Evolutionary conservation across 306 rosid genomes (phyloP).

Genomic region (Vigna radiata): DNA sequence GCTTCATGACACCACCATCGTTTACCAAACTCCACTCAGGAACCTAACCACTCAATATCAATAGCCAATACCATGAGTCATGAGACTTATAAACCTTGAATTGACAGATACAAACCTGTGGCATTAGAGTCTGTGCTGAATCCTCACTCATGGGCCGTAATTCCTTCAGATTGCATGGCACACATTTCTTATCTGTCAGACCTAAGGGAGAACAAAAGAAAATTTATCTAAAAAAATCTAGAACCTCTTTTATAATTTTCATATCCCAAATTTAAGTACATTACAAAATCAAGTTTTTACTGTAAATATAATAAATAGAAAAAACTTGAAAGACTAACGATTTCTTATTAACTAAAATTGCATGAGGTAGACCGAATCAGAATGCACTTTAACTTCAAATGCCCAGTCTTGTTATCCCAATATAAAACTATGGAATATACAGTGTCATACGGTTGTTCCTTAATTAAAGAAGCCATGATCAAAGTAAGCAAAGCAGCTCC

Average conservation of each 20-base stretch:
- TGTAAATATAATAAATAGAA: too few relatives aligned
- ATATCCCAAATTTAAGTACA: too few relatives aligned
- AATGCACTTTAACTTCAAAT: too few relatives aligned
- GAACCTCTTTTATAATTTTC: too few relatives aligned
- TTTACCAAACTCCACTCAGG: constrained; percentile 68
- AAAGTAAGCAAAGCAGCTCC: neutral
- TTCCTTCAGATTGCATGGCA: constrained; percentile 72
- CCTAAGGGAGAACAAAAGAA: constrained; percentile 39
- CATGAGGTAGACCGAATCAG: too few relatives aligned
- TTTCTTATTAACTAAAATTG: too few relatives aligned
- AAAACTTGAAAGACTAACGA: too few relatives aligned
- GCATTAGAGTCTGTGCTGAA: constrained; percentile 64
- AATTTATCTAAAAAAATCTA: neutral
- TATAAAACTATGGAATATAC: neutral
- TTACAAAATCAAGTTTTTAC: too few relatives aligned
- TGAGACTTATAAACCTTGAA: neutral
- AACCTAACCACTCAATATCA: constrained; percentile 53
- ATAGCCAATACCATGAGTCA: constrained; percentile 15
- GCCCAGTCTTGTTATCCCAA: too few relatives aligned
- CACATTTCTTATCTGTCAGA: constrained; percentile 78
- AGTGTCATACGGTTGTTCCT: constrained; percentile 4
- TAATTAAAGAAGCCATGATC: neutral
- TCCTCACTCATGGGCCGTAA: constrained; percentile 77
- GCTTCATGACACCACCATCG: constrained; percentile 67
- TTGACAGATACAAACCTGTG: constrained; percentile 57